Base-by-base conservation (phyloP, 495 filamentous ascomycete species). In the Talaromyces trachyspermus region DNA sequence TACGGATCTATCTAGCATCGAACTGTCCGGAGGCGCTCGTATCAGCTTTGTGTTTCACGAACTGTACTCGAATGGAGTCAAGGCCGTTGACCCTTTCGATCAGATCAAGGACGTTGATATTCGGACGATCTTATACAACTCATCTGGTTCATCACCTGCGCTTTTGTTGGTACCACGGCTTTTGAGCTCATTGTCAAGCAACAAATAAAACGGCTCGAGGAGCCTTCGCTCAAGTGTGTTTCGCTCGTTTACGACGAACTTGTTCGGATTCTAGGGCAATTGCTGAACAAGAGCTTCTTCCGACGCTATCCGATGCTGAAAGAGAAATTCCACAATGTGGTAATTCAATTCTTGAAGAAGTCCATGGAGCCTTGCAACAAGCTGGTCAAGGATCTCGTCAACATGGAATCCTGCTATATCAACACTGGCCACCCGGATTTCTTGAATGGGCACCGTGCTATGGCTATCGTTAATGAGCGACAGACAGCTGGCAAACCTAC, bases 41-140 rank as follows among this genome's bases (percentile, higher is more conserved):
- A 99, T 99, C 63, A 95, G 88, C 68, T 99, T 99, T 59, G 94
- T 99, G 32, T 99, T 95, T 77, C 94, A 99, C 63, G 94, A 99
- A 63, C 71, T 99, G 11, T 99, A 97, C 66, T 81, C 89, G 35
- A 99, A 99, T 66, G 94, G 94, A 66, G 81, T 99, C 61, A 97
- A 96, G 74, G 91, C 94, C 0, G 85, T 99, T 17, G 94, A 97
- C 64, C 94, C 94, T 12, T 99, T 99, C 61, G 94, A 99, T 59
- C 74, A 87, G 48, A 88, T 96, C 64, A 97, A 97, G 70, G 94
- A 99, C 65, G 81, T 92, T 50, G 94, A 99, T 58, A 99, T 99
- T 62, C 81, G 94, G 54, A 95, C 88, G 23, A 88, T 96, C 51
- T 80, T 99, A 17, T 89, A 91, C 79, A 99, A 99, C 77, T 96